Conservation (phyloP, 2,329 filamentous ascomycete species). For the Didymella exigua region DNA sequence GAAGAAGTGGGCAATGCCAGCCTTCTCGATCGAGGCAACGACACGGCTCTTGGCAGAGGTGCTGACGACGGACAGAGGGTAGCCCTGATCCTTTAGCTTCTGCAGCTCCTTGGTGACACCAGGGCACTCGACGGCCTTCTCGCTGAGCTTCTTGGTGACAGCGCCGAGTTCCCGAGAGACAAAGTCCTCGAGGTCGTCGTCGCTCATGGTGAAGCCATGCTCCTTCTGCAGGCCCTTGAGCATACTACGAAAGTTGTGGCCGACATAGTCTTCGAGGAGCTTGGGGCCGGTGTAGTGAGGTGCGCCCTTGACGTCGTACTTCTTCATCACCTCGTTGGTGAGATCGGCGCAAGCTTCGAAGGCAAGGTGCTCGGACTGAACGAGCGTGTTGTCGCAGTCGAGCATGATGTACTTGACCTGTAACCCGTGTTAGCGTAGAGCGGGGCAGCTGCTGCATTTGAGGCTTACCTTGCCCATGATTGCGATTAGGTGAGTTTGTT, state of each 20-base stretch:
- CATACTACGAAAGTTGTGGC: constrained; percentile 95
- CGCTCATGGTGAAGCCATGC: constrained; percentile 72
- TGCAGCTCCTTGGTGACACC: constrained; percentile 72
- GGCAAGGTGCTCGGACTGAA: constrained; percentile 86
- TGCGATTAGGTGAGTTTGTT: constrained; percentile 22
- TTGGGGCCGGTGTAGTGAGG: constrained; percentile 77
- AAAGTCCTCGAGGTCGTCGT: constrained; percentile 73
- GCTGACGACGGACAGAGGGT: constrained; percentile 79
- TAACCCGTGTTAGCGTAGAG: constrained; percentile 25
- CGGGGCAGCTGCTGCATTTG: constrained; percentile 18
- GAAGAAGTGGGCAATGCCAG: constrained; percentile 81
- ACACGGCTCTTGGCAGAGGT: constrained; percentile 81
- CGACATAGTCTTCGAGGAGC: constrained; percentile 86
- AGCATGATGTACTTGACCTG: constrained; percentile 59
- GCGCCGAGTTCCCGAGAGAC: constrained; percentile 79
- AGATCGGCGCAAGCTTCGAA: constrained; percentile 91
- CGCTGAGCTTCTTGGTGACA: constrained; percentile 79
- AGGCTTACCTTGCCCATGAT: constrained; percentile 42
- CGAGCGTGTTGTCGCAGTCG: constrained; percentile 84
- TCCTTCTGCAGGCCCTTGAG: constrained; percentile 76
- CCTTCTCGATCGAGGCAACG: constrained; percentile 76
- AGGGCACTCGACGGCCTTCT: constrained; percentile 69
- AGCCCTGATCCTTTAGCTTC: constrained; percentile 67
- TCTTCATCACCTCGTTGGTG: constrained; percentile 81
- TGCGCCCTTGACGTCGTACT: constrained; percentile 66